Evolutionary conservation across 495 filamentous ascomycete species (phyloP).

Genomic region (Aspergillus kassunensis): DNA sequence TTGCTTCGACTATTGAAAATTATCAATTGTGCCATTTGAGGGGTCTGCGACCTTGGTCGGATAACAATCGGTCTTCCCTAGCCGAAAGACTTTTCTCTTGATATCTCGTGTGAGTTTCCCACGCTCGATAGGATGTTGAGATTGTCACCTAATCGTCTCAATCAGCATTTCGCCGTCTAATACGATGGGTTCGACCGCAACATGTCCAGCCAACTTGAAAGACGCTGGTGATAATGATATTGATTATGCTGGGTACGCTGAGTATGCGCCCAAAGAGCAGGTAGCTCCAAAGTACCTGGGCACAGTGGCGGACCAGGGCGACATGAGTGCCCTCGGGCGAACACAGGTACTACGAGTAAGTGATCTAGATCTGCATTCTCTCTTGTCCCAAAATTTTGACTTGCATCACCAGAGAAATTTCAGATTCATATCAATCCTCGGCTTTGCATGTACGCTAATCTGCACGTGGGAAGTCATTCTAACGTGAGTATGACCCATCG

Average conservation of each 20-base stretch:
- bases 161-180: background rate
- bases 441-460: slow-evolving; percentile 44
- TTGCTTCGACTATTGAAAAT: background rate
- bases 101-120: no score
- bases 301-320: slow-evolving; percentile 33
- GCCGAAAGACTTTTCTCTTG: no score
- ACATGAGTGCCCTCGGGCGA: slow-evolving; percentile 44
- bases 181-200: slow-evolving; percentile 13
- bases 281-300: slow-evolving; percentile 41
- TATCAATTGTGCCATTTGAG: background rate
- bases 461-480: slow-evolving; percentile 47
- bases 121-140: background rate
- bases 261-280: slow-evolving; percentile 24
- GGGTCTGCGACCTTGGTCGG: background rate
- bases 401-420: slow-evolving; percentile 42
- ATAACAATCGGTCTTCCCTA: background rate
- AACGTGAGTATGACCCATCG: slow-evolving; percentile 29
- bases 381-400: slow-evolving; percentile 8
- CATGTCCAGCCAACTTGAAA: slow-evolving; percentile 3
- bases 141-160: background rate
- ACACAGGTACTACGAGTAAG: slow-evolving; percentile 43
- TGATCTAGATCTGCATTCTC: background rate
- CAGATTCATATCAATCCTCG: slow-evolving; percentile 45
- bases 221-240: slow-evolving; percentile 15
- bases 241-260: slow-evolving; percentile 19